Conservation (phyloP, 768 basidiomycete genomes). For the Trametes cinnabarina region DNA sequence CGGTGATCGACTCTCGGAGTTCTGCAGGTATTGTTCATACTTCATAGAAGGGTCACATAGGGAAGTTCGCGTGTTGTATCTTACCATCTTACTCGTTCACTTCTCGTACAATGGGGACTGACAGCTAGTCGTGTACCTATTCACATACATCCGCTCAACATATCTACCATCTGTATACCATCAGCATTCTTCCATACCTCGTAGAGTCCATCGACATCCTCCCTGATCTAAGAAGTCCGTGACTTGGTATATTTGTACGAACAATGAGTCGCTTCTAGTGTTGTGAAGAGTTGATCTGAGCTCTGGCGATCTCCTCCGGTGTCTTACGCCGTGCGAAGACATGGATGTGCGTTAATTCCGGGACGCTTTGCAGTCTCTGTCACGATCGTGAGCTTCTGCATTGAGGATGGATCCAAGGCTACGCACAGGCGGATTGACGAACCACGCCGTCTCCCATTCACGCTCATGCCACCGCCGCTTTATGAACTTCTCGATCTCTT, state of each 20-base stretch:
- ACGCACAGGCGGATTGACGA: constrained; percentile 82
- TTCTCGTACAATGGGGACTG: neutral
- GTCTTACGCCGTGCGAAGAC: constrained; percentile 70
- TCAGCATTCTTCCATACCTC: neutral
- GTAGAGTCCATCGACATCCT: neutral
- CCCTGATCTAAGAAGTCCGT: neutral
- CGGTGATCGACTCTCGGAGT: neutral
- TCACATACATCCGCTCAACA: neutral
- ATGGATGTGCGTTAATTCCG: constrained; percentile 80
- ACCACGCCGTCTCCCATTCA: constrained; percentile 92
- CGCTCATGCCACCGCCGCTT: constrained; percentile 62
- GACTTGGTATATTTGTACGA: too few relatives aligned
- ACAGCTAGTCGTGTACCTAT: neutral
- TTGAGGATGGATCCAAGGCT: neutral
- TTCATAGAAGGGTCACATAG: constrained; percentile 4
- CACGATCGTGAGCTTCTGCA: constrained; percentile 1
- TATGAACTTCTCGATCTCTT: constrained; percentile 63
- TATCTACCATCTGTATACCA: constrained; percentile 18
- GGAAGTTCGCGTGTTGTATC: constrained; percentile 13
- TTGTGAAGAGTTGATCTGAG: neutral
- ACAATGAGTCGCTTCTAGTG: neutral
- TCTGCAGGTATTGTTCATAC: neutral
- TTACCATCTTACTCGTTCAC: constrained; percentile 4
- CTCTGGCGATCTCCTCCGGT: constrained; percentile 22
- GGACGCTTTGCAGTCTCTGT: constrained; percentile 80